Evolutionary conservation across 495 filamentous ascomycete species (phyloP).

Genomic region (Margaritispora aquatica): DNA sequence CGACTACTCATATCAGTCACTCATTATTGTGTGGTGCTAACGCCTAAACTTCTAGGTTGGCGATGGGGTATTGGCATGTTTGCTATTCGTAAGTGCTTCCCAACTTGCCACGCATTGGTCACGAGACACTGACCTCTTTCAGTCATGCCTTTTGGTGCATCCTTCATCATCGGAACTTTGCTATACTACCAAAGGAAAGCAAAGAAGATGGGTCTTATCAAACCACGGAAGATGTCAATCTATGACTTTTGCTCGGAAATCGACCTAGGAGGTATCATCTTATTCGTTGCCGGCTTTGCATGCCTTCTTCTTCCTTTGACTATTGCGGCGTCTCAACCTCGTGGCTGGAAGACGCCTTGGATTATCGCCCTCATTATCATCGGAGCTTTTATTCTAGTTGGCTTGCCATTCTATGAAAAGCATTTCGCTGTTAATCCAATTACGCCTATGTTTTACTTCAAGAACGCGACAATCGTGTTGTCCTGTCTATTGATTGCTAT

Average conservation of each 20-base stretch:
- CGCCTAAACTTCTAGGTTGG: no score
- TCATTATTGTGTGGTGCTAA: no score
- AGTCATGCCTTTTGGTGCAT: conserved; percentile 42
- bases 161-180: conserved; percentile 40
- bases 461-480: conserved; percentile 33
- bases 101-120: no score
- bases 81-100: no score
- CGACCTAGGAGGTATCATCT: background rate
- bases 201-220: conserved; percentile 24
- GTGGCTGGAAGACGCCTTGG: conserved; percentile 37
- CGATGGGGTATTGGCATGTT: conserved; percentile 47
- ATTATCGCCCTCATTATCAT: conserved; percentile 36
- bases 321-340: background rate
- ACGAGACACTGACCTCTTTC: no score
- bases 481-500: conserved; percentile 32
- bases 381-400: conserved; percentile 29
- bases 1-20: no score
- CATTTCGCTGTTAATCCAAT: conserved; percentile 37
- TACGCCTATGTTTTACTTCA: conserved; percentile 38
- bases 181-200: conserved; percentile 36
- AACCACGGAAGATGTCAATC: background rate
- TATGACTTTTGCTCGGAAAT: background rate
- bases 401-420: conserved; percentile 38
- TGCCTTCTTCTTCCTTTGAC: background rate
- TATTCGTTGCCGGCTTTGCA: background rate